phyloP scores from a whole-genome alignment of 768 basidiomycete genomes.

The Calocera viscosa region DNA sequence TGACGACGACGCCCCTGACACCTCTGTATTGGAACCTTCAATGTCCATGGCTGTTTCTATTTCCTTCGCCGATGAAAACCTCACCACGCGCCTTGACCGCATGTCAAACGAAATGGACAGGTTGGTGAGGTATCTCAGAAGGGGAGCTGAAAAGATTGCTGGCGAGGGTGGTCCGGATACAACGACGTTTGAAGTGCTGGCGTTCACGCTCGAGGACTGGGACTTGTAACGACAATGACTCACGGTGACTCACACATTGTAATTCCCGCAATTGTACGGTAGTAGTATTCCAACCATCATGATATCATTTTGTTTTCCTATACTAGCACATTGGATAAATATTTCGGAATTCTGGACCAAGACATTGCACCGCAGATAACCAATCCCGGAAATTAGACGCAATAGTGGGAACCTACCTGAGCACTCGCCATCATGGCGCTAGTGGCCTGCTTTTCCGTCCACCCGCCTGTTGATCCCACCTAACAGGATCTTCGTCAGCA shows the following conservation, averaged over 20 bases:
- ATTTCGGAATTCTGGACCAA: not conserved
- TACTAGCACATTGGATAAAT: not conserved
- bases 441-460: constrained; percentile 23
- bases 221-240: constrained; percentile 30
- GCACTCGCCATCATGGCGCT: not conserved
- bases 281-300: not conserved
- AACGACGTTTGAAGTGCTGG: constrained; percentile 53
- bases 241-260: not conserved
- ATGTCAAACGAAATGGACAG: constrained; percentile 59
- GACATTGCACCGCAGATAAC: not conserved
- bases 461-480: constrained; percentile 53
- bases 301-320: not conserved
- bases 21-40: not conserved
- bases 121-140: constrained; percentile 52
- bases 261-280: too few relatives aligned
- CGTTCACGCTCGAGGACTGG: constrained; percentile 72
- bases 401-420: too few relatives aligned
- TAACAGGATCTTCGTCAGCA: constrained; percentile 49
- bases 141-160: constrained; percentile 58
- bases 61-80: constrained; percentile 36
- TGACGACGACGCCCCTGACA: constrained; percentile 2
- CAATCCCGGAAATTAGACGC: not conserved
- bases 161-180: constrained; percentile 48
- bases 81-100: constrained; percentile 43
- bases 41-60: constrained; percentile 10